Evolutionary conservation across 1,284 basidiomycete genomes (phyloP).

Genomic region (Ceratobasidium sp.): DNA sequence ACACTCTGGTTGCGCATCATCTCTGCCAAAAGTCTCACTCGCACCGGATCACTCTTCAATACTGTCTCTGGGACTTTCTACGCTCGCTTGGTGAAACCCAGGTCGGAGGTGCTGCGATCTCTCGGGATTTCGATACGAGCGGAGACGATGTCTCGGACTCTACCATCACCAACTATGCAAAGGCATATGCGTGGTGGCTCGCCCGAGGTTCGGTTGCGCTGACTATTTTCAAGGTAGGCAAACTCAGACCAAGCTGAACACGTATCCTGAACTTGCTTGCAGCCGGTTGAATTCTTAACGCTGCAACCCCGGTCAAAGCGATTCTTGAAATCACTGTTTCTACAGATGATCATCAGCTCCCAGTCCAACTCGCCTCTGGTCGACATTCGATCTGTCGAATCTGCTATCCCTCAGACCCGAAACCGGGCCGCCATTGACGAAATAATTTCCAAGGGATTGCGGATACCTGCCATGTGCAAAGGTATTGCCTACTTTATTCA

Average conservation of each 20-base stretch:
- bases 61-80: constrained; percentile 96
- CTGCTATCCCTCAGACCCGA: constrained; percentile 61
- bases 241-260: background rate
- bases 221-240: constrained; percentile 81
- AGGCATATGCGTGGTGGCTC: constrained; percentile 87
- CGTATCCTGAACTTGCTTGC: constrained; percentile 8
- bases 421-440: constrained; percentile 76
- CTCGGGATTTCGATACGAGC: constrained; percentile 72
- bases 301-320: constrained; percentile 72
- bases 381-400: constrained; percentile 54
- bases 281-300: constrained; percentile 88
- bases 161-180: constrained; percentile 75
- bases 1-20: constrained; percentile 86
- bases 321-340: constrained; percentile 79
- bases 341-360: constrained; percentile 75
- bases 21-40: constrained; percentile 80
- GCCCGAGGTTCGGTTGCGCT: constrained; percentile 80
- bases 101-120: constrained; percentile 84
- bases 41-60: constrained; percentile 93
- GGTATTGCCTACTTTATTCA: constrained; percentile 77
- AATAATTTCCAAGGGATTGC: constrained; percentile 76
- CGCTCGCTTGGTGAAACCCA: constrained; percentile 88
- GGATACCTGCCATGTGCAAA: constrained; percentile 70
- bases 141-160: constrained; percentile 66
- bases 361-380: constrained; percentile 78